These are phyloP conservation scores for Sungouiella blattae DNA, from an alignment of 805 yeast species.

Conservation along the genomic window DNA sequence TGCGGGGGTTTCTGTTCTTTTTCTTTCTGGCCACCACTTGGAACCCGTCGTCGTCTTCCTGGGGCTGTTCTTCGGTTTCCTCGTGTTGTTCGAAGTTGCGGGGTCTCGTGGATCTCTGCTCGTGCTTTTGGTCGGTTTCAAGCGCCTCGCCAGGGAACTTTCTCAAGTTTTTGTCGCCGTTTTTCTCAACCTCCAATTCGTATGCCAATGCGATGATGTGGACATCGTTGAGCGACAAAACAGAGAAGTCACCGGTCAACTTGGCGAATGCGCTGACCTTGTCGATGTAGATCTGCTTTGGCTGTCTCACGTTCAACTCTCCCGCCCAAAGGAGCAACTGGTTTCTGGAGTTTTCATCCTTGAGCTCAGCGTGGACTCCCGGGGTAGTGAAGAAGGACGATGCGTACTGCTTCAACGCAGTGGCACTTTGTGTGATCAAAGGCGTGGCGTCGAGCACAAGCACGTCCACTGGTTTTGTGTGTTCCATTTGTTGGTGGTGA, in stretches of 20 bases:
- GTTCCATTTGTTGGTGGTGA: background rate
- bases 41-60: constrained; percentile 22
- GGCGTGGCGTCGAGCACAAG: constrained; percentile 85
- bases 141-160: constrained; percentile 64
- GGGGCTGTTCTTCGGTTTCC: constrained; percentile 4
- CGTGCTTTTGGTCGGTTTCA: constrained; percentile 19
- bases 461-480: constrained; percentile 9
- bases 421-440: constrained; percentile 77
- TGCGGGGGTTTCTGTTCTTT: constrained; percentile 3
- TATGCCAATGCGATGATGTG: constrained; percentile 89
- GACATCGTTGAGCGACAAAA: constrained; percentile 84
- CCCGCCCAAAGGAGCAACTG: constrained; percentile 83
- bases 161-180: constrained; percentile 70
- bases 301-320: constrained; percentile 67
- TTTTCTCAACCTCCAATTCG: constrained; percentile 75
- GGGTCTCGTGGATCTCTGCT: constrained; percentile 1
- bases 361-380: constrained; percentile 81
- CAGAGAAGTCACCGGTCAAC: constrained; percentile 87
- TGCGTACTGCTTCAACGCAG: constrained; percentile 69
- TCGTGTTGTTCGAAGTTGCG: constrained; percentile 6
- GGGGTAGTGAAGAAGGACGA: constrained; percentile 82
- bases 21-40: constrained; percentile 17
- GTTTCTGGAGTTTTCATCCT: constrained; percentile 78
- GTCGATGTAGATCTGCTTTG: constrained; percentile 58
- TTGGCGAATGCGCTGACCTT: constrained; percentile 74